A percentile compares a stretch with the other conserved stretches of the same genome.
phyloP scores from a whole-genome alignment of 2,329 filamentous ascomycete genomes.

The Pochonia chlamydosporia region DNA sequence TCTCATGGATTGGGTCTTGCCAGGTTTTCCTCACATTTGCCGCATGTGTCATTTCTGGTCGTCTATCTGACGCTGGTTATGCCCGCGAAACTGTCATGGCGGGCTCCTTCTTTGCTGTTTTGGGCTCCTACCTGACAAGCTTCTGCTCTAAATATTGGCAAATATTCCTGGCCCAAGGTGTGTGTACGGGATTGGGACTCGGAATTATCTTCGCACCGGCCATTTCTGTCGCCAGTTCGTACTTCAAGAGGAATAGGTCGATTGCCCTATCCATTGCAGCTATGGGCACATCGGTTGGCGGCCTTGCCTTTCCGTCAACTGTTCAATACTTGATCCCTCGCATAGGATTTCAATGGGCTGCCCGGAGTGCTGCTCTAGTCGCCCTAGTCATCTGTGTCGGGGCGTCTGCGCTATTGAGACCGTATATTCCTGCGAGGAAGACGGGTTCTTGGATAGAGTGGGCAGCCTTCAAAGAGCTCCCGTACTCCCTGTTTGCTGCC shows the following conservation, averaged over 20 bases:
- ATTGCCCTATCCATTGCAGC: conserved; percentile 57
- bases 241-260: conserved; percentile 51
- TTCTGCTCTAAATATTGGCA: conserved; percentile 43
- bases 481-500: conserved; percentile 47
- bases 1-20: conserved; percentile 41
- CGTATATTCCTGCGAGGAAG: conserved; percentile 41
- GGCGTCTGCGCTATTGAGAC: conserved; percentile 33
- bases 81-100: conserved; percentile 30
- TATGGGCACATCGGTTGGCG: conserved; percentile 51
- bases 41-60: conserved; percentile 40
- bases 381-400: conserved; percentile 39
- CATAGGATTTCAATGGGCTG: conserved; percentile 58
- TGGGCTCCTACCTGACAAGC: conserved; percentile 44
- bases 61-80: conserved; percentile 45
- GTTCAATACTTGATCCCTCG: conserved; percentile 51
- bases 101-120: conserved; percentile 35
- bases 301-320: conserved; percentile 50
- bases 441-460: conserved; percentile 48
- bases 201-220: conserved; percentile 54
- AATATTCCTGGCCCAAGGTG: conserved; percentile 46
- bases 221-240: conserved; percentile 55
- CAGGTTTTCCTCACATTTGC: conserved; percentile 46
- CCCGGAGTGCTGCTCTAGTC: conserved; percentile 60
- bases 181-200: conserved; percentile 45
- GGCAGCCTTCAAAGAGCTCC: conserved; percentile 48